phyloP scores from a whole-genome alignment of 108 stramenopile species.

The Cyclotella sp. region DNA sequence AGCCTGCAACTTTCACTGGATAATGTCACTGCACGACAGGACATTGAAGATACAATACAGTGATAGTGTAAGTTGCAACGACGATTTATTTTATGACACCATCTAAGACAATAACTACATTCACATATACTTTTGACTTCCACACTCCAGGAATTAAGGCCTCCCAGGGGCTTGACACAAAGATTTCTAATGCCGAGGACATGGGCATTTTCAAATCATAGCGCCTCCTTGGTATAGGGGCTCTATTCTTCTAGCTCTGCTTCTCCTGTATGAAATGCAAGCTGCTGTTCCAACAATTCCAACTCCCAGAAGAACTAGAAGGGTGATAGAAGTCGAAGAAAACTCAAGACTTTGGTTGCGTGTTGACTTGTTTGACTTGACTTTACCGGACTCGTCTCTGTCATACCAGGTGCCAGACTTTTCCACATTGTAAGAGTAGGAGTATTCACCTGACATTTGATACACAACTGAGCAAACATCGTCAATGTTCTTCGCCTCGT shows the following conservation, averaged over 20 bases:
- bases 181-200: too few relatives aligned
- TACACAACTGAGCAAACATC: constrained; percentile 42
- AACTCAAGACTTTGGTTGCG: background rate
- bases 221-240: constrained; percentile 30
- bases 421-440: constrained; percentile 35
- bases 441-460: constrained; percentile 26
- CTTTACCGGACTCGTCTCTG: background rate
- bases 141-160: too few relatives aligned
- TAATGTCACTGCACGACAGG: too few relatives aligned
- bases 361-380: constrained; percentile 8
- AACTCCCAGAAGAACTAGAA: constrained; percentile 16
- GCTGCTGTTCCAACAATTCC: constrained; percentile 4
- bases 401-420: constrained; percentile 39
- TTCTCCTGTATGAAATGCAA: constrained; percentile 12
- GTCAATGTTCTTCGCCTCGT: constrained; percentile 26
- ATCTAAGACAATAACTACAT: too few relatives aligned
- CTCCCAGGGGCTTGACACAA: too few relatives aligned
- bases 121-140: too few relatives aligned
- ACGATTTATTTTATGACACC: too few relatives aligned
- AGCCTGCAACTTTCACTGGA: too few relatives aligned
- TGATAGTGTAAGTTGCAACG: too few relatives aligned
- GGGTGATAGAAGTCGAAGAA: background rate
- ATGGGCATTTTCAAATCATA: constrained; percentile 4
- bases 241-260: constrained; percentile 13
- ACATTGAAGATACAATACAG: too few relatives aligned